These are phyloP conservation scores for Penicillium samsonianum DNA, from an alignment of 495 filamentous ascomycete genomes.

Conservation along the genomic window DNA sequence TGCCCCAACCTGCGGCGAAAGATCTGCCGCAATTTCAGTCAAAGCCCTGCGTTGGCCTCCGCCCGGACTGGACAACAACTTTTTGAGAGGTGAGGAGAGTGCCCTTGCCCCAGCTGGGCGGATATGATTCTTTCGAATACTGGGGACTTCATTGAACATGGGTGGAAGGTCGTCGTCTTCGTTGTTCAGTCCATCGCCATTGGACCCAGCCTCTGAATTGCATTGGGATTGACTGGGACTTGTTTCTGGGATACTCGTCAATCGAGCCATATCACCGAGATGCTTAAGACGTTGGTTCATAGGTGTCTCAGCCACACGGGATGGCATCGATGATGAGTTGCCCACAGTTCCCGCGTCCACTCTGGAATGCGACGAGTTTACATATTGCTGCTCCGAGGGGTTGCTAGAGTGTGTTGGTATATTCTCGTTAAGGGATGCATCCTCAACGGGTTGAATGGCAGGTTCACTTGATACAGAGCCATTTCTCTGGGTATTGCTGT, in stretches of 20 bases:
- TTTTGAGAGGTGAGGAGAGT: conserved; percentile 38
- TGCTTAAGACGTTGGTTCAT: conserved; percentile 29
- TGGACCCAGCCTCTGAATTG: conserved; percentile 32
- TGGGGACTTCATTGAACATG: conserved; percentile 24
- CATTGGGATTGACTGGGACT: conserved; percentile 37
- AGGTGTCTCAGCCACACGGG: conserved; percentile 45
- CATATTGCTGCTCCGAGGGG: background rate
- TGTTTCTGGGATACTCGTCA: conserved; percentile 45
- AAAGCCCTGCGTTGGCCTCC: conserved; percentile 45
- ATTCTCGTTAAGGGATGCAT: conserved; percentile 14
- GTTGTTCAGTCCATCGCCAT: conserved; percentile 32
- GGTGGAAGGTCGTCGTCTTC: conserved; percentile 50
- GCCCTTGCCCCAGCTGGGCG: conserved; percentile 27
- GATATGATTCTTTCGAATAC: conserved; percentile 24
- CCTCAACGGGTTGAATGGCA: conserved; percentile 4
- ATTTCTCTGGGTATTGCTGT: conserved; percentile 1
- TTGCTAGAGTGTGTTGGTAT: conserved; percentile 22
- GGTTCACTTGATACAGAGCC: background rate
- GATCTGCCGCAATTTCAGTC: conserved; percentile 49
- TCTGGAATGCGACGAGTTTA: conserved; percentile 4
- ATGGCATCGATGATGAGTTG: conserved; percentile 47
- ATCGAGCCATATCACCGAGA: conserved; percentile 32
- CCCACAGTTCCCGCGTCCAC: conserved; percentile 17
- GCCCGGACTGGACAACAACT: conserved; percentile 45
- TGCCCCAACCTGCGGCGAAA: conserved; percentile 40